These are phyloP conservation scores for Aspergillus ochraceus DNA, from an alignment of 2,329 filamentous ascomycete species.

Conservation along the genomic window DNA sequence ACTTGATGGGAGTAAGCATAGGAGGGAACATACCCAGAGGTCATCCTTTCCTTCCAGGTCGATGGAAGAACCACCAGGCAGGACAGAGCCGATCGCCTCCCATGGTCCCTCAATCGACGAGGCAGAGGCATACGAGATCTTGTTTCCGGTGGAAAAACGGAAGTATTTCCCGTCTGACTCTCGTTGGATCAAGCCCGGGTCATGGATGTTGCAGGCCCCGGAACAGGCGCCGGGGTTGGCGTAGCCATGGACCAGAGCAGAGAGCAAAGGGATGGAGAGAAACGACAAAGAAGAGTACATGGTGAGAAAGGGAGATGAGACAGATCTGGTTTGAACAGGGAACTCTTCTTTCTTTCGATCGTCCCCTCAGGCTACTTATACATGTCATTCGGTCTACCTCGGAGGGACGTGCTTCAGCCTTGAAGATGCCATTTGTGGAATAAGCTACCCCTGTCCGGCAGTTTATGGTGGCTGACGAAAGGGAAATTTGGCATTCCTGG, in stretches of 20 bases:
- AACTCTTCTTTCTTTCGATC: background rate
- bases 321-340: background rate
- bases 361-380: background rate
- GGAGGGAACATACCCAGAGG: slow-evolving; percentile 46
- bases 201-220: slow-evolving; percentile 42
- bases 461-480: background rate
- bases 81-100: slow-evolving; percentile 48
- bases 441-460: background rate
- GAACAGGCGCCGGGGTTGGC: slow-evolving; percentile 32
- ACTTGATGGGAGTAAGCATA: background rate
- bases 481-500: background rate
- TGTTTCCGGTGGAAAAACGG: slow-evolving; percentile 54
- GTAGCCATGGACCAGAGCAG: slow-evolving; percentile 26
- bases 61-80: slow-evolving; percentile 49
- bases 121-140: slow-evolving; percentile 52
- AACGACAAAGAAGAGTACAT: slow-evolving; percentile 12
- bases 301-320: background rate
- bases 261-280: slow-evolving; percentile 9
- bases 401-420: background rate
- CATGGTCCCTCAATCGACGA: slow-evolving; percentile 52
- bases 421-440: background rate
- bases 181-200: slow-evolving; percentile 51
- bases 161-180: slow-evolving; percentile 52
- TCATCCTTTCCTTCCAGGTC: slow-evolving; percentile 48
- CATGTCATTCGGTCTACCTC: background rate